Evolutionary conservation across 2,329 filamentous ascomycete species (phyloP), one percentile per base, ranked within the genome.

Genomic region (Aspergillus pseudotamarii): DNA sequence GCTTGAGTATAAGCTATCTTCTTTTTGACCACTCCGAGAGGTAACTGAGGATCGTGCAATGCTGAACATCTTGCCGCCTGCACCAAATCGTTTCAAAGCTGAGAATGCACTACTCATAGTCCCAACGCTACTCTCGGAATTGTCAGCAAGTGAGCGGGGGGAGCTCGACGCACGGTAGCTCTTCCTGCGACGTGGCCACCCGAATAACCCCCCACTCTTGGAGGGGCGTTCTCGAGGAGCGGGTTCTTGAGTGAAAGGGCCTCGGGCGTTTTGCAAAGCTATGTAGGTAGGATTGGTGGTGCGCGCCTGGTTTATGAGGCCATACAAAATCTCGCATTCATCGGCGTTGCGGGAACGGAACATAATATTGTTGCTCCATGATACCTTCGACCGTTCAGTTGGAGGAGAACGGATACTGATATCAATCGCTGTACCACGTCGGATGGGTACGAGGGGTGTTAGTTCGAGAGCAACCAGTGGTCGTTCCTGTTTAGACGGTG

Each of bases 281-380:
- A 91, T 93, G 79, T 94, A 97, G 60, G 93, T 94, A 59, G 93
- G 90, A 75, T 98, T 97, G 79, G 97, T 92, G 75, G 97, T 91
- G 55, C 95, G 91, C 23, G 94, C 89, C 64, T 91, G 86, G 77
- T 98, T 96, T 65, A 98, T 94, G 50, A 94, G 87, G 72, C 86
- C 86, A 78, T 97, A 99, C 5, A 99, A 84, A 41, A 86, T 85
- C 68, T 91, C 89, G 73, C 94, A 96, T 65, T 97, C 94, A 50
- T 88, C 85, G 2, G 88, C 84, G 54, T 86, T 91, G 48, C 89
- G 84, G 55, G 92, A 92, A 48, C 95, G 90, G 85, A 98, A 95
- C 83, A 96, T 94, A 80, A 97, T 92, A 75, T 96, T 95, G 71
- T 89, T 89, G 57, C 89, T 85, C 73, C 80, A 85, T 63, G 84